Base-by-base conservation (phyloP, 176 grass and related monocot genomes). In the Tuctoria greenei region DNA sequence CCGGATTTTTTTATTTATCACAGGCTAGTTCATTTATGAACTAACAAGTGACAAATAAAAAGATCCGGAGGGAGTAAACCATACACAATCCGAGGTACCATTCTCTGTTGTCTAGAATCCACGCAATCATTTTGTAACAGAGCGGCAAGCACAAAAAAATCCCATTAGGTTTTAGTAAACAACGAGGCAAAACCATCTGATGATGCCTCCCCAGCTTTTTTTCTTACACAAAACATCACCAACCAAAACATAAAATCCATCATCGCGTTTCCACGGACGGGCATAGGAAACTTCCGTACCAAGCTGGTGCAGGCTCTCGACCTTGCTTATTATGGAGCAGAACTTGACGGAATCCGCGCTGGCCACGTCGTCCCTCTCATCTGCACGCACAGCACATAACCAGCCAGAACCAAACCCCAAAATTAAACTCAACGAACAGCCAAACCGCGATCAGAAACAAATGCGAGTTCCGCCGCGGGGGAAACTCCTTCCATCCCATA, bases 321-420 rank as follows among this genome's bases (percentile, higher is more conserved):
- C 86, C 74, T 86, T 73, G 38, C 71, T 69, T 76, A 97, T 88
- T 61, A 97, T 85, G 56, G 75, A 66, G 12, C 86, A 24, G 61
- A 97, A 97, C 76, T 86, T 97, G 17, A 39, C 80, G 0, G 86
- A 88, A 31, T 93, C 86, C 34, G 15, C 78, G 31, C 50, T 73
- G 27, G 74, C 77, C 26, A 93, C 86, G 9, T 82, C 82, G 1
- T 93, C 88, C 83, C 76, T 93, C 45, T 92, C 88, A 66, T 97
- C 95, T 97, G 79, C 80, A 9, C 18, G 10, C 24, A 12, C 58
- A 4, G 9, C 47, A 24, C 31, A n/a, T n/a, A n/a, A n/a, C n/a
- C n/a, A 11, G 0, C 24, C 8, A 42, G 10, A 46, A 37, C 0
- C 1, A 9, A 63, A 3, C 15, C 16, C 28, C 10, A 11, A 16